Evolutionary conservation across 2,329 filamentous ascomycete genomes (phyloP).

Genomic region (Aschersonia sp.): DNA sequence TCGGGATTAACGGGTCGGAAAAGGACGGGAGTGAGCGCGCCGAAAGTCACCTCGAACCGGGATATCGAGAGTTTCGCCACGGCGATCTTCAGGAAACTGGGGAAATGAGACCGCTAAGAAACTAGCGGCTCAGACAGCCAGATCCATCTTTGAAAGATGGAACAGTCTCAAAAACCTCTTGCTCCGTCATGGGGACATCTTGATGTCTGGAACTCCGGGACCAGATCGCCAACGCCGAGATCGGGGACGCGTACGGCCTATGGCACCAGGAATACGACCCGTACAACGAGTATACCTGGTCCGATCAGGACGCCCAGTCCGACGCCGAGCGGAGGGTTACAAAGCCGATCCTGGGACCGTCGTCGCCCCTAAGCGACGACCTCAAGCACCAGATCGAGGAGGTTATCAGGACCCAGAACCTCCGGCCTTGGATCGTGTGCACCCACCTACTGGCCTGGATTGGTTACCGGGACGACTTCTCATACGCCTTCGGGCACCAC

Average conservation of each 20-base stretch:
- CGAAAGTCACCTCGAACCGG: too few species aligned
- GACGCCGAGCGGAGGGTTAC: not conserved
- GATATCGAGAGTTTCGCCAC: too few species aligned
- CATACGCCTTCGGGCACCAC: not conserved
- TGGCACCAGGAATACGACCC: not conserved
- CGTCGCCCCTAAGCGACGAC: not conserved
- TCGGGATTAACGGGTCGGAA: too few species aligned
- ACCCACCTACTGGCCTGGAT: not conserved
- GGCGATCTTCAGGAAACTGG: too few species aligned
- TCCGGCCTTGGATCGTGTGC: not conserved
- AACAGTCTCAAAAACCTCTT: too few species aligned
- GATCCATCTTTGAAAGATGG: too few species aligned
- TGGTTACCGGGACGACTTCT: not conserved
- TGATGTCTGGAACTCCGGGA: not conserved
- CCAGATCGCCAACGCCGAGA: not conserved
- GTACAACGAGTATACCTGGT: not conserved
- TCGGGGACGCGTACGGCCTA: not conserved
- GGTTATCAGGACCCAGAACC: not conserved
- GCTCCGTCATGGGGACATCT: too few species aligned
- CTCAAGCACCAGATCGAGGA: not conserved
- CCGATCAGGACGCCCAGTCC: not conserved
- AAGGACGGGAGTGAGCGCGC: too few species aligned
- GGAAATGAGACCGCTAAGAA: too few species aligned
- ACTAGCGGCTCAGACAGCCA: too few species aligned
- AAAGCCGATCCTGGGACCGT: not conserved